Evolutionary conservation across 2,329 filamentous ascomycete genomes (phyloP), one percentile per base, ranked within the genome.

Genomic region (Fusarium chlamydosporum): DNA sequence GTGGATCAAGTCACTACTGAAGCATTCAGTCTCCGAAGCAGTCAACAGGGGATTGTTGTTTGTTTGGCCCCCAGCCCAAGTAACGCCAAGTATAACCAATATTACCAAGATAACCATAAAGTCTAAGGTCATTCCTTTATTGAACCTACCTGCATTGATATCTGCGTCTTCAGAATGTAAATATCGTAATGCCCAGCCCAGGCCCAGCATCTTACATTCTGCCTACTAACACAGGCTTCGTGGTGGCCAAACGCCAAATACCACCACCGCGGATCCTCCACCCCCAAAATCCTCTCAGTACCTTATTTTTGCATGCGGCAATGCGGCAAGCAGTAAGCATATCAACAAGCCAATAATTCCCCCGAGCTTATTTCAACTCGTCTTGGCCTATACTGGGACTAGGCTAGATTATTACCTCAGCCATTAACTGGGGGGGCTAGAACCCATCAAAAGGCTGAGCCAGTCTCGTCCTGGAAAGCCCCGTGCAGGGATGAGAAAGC

Each of bases 321-420:
- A 64, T 64, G 50, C 61, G 62, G 62, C 53, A 67, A 64, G 47
- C 53, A 66, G 65, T 63, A 69, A 70, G 66, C 66, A 69, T 67
- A 56, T 58, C 42, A 58, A 26, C 15, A 57, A 51, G 52, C 65
- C 61, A 66, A 57, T 65, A 31, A 68, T 53, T 50, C 42, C 27
- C 38, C 41, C 27, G 55, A 63, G 61, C 66, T 69, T 69, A 69
- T 70, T 69, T 67, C 52, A 29, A 37, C 56, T 57, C 40, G 38
- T 40, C 50, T 53, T 38, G 45, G 41, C 43, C 51, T 41, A 29
- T 31, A 23, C 23, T 23, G 48, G 52, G 52, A 41, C 37, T 57
- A 40, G 48, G 29, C 33, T 42, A 38, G 41, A 27, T 29, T 43
- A 65, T 65, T 67, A 65, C 53, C 61, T 68, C 59, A 65, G 53